phyloP scores from a whole-genome alignment of 257 asterid genomes.

The Thymus quinquecostatus region DNA sequence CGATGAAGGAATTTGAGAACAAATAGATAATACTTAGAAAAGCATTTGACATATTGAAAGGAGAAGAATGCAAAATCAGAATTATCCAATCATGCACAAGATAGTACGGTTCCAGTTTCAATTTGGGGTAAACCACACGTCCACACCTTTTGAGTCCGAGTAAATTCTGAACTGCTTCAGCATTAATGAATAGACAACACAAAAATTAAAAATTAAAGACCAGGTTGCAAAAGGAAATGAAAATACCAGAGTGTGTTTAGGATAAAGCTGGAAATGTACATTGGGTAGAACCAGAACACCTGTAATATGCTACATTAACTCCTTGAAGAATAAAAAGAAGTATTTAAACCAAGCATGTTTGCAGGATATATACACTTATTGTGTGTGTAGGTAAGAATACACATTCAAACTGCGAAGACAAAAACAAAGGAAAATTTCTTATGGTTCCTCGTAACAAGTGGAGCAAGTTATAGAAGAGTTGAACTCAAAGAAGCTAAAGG shows the following conservation, averaged over 20 bases:
- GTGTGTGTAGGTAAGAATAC: neutral
- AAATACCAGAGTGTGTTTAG: conserved; percentile 85
- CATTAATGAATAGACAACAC: conserved; percentile 12
- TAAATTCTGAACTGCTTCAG: conserved; percentile 11
- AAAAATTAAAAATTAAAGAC: neutral
- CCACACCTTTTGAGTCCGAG: neutral
- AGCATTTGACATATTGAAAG: too few species aligned
- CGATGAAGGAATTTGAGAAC: too few species aligned
- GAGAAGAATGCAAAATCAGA: too few species aligned
- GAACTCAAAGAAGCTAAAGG: too few species aligned
- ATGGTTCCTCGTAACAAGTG: neutral
- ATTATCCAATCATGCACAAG: too few species aligned
- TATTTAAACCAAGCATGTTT: conserved; percentile 6
- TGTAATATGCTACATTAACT: conserved; percentile 41
- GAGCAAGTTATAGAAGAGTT: neutral
- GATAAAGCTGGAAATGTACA: conserved; percentile 90
- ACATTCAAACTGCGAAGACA: neutral
- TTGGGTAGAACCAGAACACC: conserved; percentile 97
- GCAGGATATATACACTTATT: neutral
- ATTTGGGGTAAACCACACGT: too few species aligned
- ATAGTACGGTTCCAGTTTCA: too few species aligned
- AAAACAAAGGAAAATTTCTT: neutral
- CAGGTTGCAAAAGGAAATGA: conserved; percentile 23
- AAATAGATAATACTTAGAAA: too few species aligned
- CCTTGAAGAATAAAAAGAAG: conserved; percentile 26